Base-by-base conservation (phyloP, 805 yeast genomes). In the Metschnikowia noctiluminum region DNA sequence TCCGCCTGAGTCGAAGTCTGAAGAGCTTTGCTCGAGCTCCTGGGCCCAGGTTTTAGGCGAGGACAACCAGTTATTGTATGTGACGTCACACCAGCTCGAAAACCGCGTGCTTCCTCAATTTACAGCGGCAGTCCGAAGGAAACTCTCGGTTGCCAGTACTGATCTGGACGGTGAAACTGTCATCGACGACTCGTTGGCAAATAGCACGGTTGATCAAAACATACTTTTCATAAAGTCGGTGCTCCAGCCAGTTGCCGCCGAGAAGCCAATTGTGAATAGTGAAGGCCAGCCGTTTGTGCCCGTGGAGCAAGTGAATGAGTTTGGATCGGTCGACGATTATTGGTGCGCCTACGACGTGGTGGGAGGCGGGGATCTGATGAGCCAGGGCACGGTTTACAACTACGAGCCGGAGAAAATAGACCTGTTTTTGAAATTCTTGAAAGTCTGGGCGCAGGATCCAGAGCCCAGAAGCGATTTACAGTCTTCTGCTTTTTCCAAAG, bases 311-410 rank as follows among this genome's bases (percentile, higher is more conserved):
- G 56, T 55, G 31, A 56, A 50, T 14, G 44, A 43, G 2, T 57
- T 59, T 43, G 53, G 53, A 11, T 38, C 47, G 12, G 46, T 46
- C 11, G 53, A 53, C 7, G 58, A 64, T 46, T 69, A 56, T 50
- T 68, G 69, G 68, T 70, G 74, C 53, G 61, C 60, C 9, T 69
- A 69, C 52, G 66, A 67, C 42, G 45, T 65, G 5, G 64, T 68
- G 2, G 71, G 70, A 0, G 52, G 60, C 39, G 61, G 60, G 2
- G 42, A 46, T 1, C 51, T 57, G 28, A 53, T 55, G 7, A 45
- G 40, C 9, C 45, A 60, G 28, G 69, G 71, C 2, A 37, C 50
- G 5, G 43, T 59, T 1, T 50, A 58, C 7, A 54, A 60, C 31
- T 58, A 54, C 26, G 55, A 53, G 8, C 49, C 50, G 4, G 28